phyloP scores from a whole-genome alignment of 108 stramenopile genomes.

The Conticribra weissflogii region DNA sequence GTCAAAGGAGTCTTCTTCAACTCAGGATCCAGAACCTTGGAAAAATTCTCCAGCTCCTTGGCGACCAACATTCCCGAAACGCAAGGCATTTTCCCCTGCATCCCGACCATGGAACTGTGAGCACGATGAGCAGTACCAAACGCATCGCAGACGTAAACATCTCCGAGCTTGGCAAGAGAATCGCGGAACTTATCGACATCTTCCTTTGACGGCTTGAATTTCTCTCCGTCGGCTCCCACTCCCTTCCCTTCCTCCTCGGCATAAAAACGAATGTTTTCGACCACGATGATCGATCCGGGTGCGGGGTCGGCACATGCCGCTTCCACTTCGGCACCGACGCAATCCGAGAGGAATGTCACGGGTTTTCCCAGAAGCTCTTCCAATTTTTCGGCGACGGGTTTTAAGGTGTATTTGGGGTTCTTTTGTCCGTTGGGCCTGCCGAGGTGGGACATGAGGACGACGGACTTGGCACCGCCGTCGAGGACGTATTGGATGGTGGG shows the following conservation, averaged over 20 bases:
- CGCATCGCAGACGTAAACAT: slow-evolving; percentile 81
- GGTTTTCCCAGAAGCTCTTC: slow-evolving; percentile 59
- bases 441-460: slow-evolving; percentile 32
- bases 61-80: slow-evolving; percentile 34
- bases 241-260: slow-evolving; percentile 58
- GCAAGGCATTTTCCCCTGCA: slow-evolving; percentile 39
- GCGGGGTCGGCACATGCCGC: slow-evolving; percentile 22
- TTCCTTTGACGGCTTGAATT: slow-evolving; percentile 25
- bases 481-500: slow-evolving; percentile 24
- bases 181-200: slow-evolving; percentile 5
- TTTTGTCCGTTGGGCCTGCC: slow-evolving; percentile 25
- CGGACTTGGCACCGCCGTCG: slow-evolving; percentile 22
- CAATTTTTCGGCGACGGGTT: slow-evolving; percentile 68
- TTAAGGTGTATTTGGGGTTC: slow-evolving; percentile 48
- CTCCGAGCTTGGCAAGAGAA: slow-evolving; percentile 32
- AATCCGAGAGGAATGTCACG: slow-evolving; percentile 39
- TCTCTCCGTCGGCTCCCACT: slow-evolving; percentile 21
- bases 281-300: slow-evolving; percentile 43
- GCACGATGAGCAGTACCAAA: slow-evolving; percentile 89
- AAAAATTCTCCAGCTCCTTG: slow-evolving; percentile 34
- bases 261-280: slow-evolving; percentile 85
- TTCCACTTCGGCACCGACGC: slow-evolving; percentile 18
- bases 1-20: slow-evolving; percentile 31
- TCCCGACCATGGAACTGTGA: slow-evolving; percentile 27
- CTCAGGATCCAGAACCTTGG: slow-evolving; percentile 30